These are phyloP conservation scores for Corylus americana DNA, from an alignment of 306 rosid genomes.

Conservation along the genomic window DNA sequence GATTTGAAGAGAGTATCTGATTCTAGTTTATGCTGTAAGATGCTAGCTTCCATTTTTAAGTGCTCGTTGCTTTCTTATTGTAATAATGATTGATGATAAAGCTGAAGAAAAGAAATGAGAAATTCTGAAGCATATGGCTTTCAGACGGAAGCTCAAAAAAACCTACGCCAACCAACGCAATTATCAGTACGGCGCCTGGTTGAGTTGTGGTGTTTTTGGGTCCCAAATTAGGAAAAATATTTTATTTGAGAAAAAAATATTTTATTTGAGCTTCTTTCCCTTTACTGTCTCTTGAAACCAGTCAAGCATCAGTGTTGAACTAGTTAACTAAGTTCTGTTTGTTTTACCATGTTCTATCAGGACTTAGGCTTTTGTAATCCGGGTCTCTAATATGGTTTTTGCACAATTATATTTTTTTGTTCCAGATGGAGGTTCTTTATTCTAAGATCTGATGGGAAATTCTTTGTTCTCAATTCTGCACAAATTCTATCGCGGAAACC, in stretches of 20 bases:
- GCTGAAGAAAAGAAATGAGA: not conserved
- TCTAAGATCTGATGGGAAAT: constrained; percentile 11
- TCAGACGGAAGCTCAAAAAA: not conserved
- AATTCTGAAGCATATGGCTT: not conserved
- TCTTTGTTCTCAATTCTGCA: constrained; percentile 9
- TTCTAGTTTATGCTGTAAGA: not conserved
- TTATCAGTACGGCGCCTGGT: not conserved
- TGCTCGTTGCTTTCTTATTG: not conserved
- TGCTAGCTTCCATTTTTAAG: not conserved
- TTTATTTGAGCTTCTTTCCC: not conserved
- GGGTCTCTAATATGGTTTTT: not conserved
- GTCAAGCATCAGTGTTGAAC: not conserved
- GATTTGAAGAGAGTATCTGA: constrained; percentile 14
- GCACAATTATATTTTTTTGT: not conserved
- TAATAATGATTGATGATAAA: not conserved
- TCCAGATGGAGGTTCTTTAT: not conserved
- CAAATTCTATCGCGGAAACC: not conserved
- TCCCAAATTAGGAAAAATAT: not conserved
- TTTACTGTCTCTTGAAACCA: not conserved
- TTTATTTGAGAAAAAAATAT: not conserved
- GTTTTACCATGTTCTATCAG: not conserved
- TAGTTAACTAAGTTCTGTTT: not conserved
- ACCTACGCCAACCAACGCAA: not conserved
- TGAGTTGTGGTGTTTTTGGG: not conserved
- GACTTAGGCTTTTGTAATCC: not conserved